These are phyloP conservation scores for Aspergillus sclerotiicarbonarius DNA, from an alignment of 495 filamentous ascomycete genomes.

Conservation along the genomic window DNA sequence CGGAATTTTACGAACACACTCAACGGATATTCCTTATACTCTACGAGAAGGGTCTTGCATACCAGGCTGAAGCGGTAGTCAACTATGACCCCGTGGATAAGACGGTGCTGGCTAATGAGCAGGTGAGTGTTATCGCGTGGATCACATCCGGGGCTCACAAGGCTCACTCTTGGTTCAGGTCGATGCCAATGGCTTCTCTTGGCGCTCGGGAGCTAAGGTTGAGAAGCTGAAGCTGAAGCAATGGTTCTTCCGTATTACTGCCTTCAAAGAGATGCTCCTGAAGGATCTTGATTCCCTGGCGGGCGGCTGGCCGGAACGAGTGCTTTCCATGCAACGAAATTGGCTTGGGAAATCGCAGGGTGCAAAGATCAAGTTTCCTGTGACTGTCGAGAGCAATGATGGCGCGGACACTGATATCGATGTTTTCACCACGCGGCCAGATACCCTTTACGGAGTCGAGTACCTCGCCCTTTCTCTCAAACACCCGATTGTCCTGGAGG, in stretches of 20 bases:
- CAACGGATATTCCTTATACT: slow-evolving; percentile 79
- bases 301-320: slow-evolving; percentile 74
- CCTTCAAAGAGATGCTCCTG: slow-evolving; percentile 70
- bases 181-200: slow-evolving; percentile 76
- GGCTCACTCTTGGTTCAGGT: slow-evolving; percentile 43
- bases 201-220: slow-evolving; percentile 84
- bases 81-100: slow-evolving; percentile 90
- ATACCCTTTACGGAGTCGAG: slow-evolving; percentile 81
- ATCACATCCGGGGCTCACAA: slow-evolving; percentile 1
- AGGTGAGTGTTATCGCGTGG: slow-evolving; percentile 35
- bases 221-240: slow-evolving; percentile 78
- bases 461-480: slow-evolving; percentile 76
- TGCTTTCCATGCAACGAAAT: slow-evolving; percentile 80
- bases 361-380: slow-evolving; percentile 66
- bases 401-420: slow-evolving; percentile 47
- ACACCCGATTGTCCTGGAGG: slow-evolving; percentile 64
- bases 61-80: slow-evolving; percentile 74
- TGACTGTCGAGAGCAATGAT: slow-evolving; percentile 39
- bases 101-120: slow-evolving; percentile 88
- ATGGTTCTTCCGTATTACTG: slow-evolving; percentile 86
- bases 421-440: slow-evolving; percentile 79
- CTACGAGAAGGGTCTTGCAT: slow-evolving; percentile 68
- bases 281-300: slow-evolving; percentile 66
- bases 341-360: slow-evolving; percentile 82
- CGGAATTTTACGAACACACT: slow-evolving; percentile 84